Evolutionary conservation across 164 flowering plant genomes (phyloP), one percentile per base, ranked within the genome.

Genomic region (Aristolochia californica): DNA sequence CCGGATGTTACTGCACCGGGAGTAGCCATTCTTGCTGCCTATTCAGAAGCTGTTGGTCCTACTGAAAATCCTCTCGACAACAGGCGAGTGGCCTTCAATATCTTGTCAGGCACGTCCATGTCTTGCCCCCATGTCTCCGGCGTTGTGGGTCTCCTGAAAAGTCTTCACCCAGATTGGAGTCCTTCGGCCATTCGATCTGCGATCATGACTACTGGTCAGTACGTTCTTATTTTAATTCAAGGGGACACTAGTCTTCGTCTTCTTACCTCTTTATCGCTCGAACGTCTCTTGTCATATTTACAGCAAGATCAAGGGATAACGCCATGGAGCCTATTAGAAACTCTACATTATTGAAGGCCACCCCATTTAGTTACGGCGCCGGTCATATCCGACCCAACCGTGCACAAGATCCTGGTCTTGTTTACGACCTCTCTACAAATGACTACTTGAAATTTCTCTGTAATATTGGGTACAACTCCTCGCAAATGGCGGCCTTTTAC

Each of bases 1-100:
- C 95, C 95, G 48, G 95, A 86, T 69, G 77, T 89, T 24, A 84
- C 85, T 45, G 97, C 91, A 25, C 89, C 95, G 11, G 95, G 97
- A 60, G 89, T 83, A 38, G 74, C 70, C 54, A 53, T 89, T 12
- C 74, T 89, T 57, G 97, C 94, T 22, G 91, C 91, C 26, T 86
- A 76, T 25, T 77, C 83, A 1, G 71, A 67, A 74, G 82, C 78
- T 55, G 23, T 47, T 51, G 66, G 80, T 4, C 96, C 96, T 25
- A 81, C 91, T n/a, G 70, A 69, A 44, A 45, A 68, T 64, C 56
- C 40, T 3, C 63, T 45, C 34, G 96, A 88, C 57, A 66, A 54
- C 12, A 78, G 91, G 0, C 68, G 83, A 12, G 68, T 74, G 44
- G 56, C 25, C 9, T 84, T 66, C 61, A 83, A 76, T 59, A 40